Evolutionary conservation across 2,329 filamentous ascomycete species (phyloP).

Genomic region (Beauveria australis): DNA sequence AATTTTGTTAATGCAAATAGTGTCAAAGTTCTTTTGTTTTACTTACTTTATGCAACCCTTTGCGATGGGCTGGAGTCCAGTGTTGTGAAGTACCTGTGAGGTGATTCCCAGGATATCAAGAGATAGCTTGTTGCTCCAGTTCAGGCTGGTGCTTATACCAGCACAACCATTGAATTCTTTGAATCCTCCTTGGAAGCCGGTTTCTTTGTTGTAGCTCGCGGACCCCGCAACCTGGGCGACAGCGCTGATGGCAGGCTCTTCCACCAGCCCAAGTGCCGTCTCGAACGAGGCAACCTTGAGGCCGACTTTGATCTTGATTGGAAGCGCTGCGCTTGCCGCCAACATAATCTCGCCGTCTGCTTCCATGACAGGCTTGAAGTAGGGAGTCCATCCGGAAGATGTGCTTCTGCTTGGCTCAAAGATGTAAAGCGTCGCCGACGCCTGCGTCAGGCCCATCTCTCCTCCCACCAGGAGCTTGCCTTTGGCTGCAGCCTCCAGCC

Average conservation of each 20-base stretch:
- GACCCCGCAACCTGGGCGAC: constrained; percentile 15
- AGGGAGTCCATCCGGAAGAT: constrained; percentile 18
- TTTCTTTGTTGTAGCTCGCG: constrained; percentile 8
- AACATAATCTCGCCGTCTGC: constrained; percentile 20
- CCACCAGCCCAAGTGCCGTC: constrained; percentile 17
- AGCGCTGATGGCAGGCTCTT: constrained; percentile 22
- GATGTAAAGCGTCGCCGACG: constrained; percentile 18
- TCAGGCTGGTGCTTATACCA: constrained; percentile 20
- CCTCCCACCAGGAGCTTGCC: constrained; percentile 23
- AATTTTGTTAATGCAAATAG: neutral
- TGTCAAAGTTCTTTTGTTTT: neutral
- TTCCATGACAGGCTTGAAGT: constrained; percentile 22
- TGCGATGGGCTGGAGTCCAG: constrained; percentile 15
- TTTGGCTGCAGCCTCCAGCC: constrained; percentile 17
- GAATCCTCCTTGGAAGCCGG: constrained; percentile 15
- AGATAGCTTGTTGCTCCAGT: constrained; percentile 21
- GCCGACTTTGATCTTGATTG: constrained; percentile 20
- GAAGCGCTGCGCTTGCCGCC: constrained; percentile 20
- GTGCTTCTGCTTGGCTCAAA: constrained; percentile 16
- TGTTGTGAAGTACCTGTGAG: constrained; percentile 17
- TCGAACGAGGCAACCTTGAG: constrained; percentile 17
- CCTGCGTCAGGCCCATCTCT: constrained; percentile 22
- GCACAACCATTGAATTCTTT: constrained; percentile 17
- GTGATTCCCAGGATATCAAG: constrained; percentile 14
- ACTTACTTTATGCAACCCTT: constrained; percentile 19